Evolutionary conservation across 148 eudicot species (phyloP).

Genomic region (Vaccinium corymbosum): DNA sequence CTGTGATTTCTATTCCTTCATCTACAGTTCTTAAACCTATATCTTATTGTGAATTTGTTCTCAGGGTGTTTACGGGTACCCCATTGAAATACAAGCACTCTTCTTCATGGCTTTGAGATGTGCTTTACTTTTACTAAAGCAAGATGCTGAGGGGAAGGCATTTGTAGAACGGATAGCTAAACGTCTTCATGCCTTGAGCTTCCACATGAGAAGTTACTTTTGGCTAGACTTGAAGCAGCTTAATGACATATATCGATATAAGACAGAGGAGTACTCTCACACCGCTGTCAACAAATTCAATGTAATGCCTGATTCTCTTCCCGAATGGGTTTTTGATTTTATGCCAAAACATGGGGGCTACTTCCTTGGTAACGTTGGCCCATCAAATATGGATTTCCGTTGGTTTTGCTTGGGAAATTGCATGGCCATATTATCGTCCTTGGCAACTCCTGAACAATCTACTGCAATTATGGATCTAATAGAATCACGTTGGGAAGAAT

Average conservation of each 20-base stretch:
- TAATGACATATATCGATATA: constrained; percentile 77
- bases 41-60: constrained; percentile 10
- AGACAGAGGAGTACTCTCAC: constrained; percentile 87
- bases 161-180: constrained; percentile 61
- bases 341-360: constrained; percentile 84
- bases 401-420: constrained; percentile 97
- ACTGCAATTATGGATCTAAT: constrained; percentile 93
- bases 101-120: constrained; percentile 94
- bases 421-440: constrained; percentile 76
- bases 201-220: constrained; percentile 83
- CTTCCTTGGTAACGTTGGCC: constrained; percentile 83
- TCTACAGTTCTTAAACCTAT: not conserved
- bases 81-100: constrained; percentile 91
- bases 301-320: constrained; percentile 93
- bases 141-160: constrained; percentile 73
- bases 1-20: not conserved
- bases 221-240: constrained; percentile 87
- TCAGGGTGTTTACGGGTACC: constrained; percentile 96
- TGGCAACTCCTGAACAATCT: constrained; percentile 78
- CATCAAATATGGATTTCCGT: constrained; percentile 85
- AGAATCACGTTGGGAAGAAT: constrained; percentile 84
- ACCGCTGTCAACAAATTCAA: constrained; percentile 87
- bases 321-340: constrained; percentile 93
- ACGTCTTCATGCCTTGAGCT: constrained; percentile 80
- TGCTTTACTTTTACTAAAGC: constrained; percentile 65